phyloP scores from a whole-genome alignment of 768 basidiomycete genomes.

The Cyathus striatus region DNA sequence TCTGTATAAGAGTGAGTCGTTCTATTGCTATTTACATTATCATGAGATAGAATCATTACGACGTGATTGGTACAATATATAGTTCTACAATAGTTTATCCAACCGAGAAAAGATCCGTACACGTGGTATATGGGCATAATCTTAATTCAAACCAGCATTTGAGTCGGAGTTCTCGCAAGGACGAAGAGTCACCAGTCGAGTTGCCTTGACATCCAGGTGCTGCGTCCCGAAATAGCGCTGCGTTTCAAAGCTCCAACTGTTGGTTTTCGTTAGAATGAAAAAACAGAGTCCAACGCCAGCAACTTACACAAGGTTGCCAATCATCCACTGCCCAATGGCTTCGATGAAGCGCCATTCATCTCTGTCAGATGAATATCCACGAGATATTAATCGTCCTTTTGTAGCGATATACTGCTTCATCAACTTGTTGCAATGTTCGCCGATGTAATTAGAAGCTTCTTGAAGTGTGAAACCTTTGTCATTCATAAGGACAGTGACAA shows the following conservation, averaged over 20 bases:
- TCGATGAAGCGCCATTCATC: constrained; percentile 50
- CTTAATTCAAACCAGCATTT: too few species aligned
- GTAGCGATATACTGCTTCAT: constrained; percentile 45
- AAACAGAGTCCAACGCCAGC: background rate
- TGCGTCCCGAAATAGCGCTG: constrained; percentile 61
- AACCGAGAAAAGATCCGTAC: too few species aligned
- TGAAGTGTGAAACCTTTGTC: constrained; percentile 49
- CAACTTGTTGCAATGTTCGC: constrained; percentile 41
- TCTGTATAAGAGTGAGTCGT: too few species aligned
- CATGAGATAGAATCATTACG: too few species aligned
- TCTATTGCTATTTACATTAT: too few species aligned
- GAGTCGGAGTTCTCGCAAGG: constrained; percentile 24
- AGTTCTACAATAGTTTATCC: too few species aligned
- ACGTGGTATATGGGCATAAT: too few species aligned
- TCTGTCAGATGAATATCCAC: constrained; percentile 40
- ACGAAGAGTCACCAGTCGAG: constrained; percentile 38
- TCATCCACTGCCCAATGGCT: constrained; percentile 53
- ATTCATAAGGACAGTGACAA: constrained; percentile 64
- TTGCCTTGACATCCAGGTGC: constrained; percentile 46
- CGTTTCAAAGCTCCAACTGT: constrained; percentile 65
- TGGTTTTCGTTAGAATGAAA: background rate
- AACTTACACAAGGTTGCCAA: constrained; percentile 53
- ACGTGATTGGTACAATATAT: too few species aligned
- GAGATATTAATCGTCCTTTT: constrained; percentile 42
- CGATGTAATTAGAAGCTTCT: constrained; percentile 53